Evolutionary conservation across 2,329 filamentous ascomycete species (phyloP).

Genomic region (Fusarium sp.): DNA sequence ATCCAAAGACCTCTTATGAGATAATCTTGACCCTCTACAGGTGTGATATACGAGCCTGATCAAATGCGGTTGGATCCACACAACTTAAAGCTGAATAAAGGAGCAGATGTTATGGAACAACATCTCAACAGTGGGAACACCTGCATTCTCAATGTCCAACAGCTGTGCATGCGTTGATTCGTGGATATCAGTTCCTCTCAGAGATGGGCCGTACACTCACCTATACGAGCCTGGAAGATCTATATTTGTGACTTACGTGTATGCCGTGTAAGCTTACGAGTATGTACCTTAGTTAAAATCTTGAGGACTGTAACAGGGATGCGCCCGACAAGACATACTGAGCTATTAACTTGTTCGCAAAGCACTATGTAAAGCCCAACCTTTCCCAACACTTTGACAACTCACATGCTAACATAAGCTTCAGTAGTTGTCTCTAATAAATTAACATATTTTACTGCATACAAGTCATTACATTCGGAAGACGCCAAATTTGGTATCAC

Average conservation of each 20-base stretch:
- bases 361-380: background rate
- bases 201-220: background rate
- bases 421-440: background rate
- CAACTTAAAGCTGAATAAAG: too few species aligned
- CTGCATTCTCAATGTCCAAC: too few species aligned
- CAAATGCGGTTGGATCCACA: background rate
- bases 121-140: background rate
- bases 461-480: constrained; percentile 76
- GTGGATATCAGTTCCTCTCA: background rate
- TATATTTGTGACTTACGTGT: background rate
- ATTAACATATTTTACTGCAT: constrained; percentile 3
- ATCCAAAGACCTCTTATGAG: background rate
- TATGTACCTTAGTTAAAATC: background rate
- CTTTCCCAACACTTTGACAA: background rate
- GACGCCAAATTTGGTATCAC: constrained; percentile 78
- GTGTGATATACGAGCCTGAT: background rate
- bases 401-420: background rate
- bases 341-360: background rate
- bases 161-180: background rate
- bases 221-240: background rate
- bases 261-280: background rate
- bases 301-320: background rate
- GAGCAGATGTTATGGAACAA: background rate
- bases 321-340: background rate
- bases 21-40: too few species aligned